Conservation (phyloP, 1,284 basidiomycete species). For the Cerrena zonata region DNA sequence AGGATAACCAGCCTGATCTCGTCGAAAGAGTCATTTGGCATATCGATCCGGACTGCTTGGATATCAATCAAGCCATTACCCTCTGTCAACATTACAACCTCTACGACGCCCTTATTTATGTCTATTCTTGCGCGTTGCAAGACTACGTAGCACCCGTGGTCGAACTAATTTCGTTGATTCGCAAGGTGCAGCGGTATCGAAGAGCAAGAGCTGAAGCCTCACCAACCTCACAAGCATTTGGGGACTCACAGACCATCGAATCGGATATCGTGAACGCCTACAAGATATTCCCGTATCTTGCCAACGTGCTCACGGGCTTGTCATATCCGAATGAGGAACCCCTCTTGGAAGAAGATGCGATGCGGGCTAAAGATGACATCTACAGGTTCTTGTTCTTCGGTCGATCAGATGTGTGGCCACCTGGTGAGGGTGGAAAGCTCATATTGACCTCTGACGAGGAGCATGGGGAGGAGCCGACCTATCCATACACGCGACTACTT, state of each 20-base stretch:
- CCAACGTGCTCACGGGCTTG: conserved; percentile 77
- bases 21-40: conserved; percentile 94
- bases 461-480: conserved; percentile 69
- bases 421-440: conserved; percentile 62
- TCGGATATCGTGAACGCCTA: conserved; percentile 72
- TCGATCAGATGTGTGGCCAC: conserved; percentile 74
- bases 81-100: conserved; percentile 80
- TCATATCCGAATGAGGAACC: conserved; percentile 82
- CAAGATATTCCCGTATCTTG: conserved; percentile 91
- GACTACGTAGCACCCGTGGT: conserved; percentile 90
- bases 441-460: conserved; percentile 71
- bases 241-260: conserved; percentile 46
- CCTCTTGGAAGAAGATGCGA: conserved; percentile 58
- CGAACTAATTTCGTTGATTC: conserved; percentile 74
- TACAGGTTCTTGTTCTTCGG: conserved; percentile 84
- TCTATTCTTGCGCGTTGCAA: conserved; percentile 82
- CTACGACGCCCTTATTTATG: conserved; percentile 92
- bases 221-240: conserved; percentile 21
- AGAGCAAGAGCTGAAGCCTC: conserved; percentile 33
- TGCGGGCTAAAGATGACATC: conserved; percentile 63
- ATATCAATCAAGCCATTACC: conserved; percentile 87
- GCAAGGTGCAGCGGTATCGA: conserved; percentile 55
- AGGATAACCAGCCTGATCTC: conserved; percentile 64
- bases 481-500: conserved; percentile 83
- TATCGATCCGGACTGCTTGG: conserved; percentile 85